These are phyloP conservation scores for Glycyrrhiza uralensis DNA, from an alignment of 306 rosid genomes.

Conservation along the genomic window DNA sequence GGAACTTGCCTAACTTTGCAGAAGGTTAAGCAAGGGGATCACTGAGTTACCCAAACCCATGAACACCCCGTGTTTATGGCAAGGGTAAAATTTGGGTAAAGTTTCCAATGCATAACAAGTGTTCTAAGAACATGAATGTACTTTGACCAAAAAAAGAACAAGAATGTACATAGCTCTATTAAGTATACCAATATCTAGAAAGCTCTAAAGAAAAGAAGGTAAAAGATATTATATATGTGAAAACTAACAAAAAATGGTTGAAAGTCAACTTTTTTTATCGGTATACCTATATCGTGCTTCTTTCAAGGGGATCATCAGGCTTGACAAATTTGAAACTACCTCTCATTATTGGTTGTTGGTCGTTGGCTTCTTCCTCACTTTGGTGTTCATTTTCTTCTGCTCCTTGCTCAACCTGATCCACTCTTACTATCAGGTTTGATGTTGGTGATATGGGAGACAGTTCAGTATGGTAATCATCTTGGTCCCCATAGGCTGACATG, in stretches of 20 bases:
- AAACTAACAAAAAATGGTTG: neutral
- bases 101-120: neutral
- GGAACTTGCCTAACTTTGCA: no score
- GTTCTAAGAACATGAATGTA: neutral
- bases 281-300: slow-evolving; percentile 23
- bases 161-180: slow-evolving; percentile 16
- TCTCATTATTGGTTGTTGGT: slow-evolving; percentile 17
- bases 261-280: no score
- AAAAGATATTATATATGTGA: neutral
- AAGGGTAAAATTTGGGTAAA: neutral
- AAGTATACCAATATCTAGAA: slow-evolving; percentile 1
- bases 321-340: slow-evolving; percentile 48
- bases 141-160: no score
- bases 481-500: slow-evolving; percentile 33
- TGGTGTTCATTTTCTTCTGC: slow-evolving; percentile 28
- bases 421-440: slow-evolving; percentile 37
- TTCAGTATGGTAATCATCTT: slow-evolving; percentile 35
- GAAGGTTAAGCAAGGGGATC: no score
- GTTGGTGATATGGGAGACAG: slow-evolving; percentile 34
- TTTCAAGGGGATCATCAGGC: slow-evolving; percentile 14
- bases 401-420: slow-evolving; percentile 39
- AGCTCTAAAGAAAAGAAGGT: neutral
- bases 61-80: no score
- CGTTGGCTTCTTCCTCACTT: slow-evolving; percentile 4
- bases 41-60: no score